Conservation (phyloP, 2,329 filamentous ascomycete genomes). For the Botrytis deweyae region DNA sequence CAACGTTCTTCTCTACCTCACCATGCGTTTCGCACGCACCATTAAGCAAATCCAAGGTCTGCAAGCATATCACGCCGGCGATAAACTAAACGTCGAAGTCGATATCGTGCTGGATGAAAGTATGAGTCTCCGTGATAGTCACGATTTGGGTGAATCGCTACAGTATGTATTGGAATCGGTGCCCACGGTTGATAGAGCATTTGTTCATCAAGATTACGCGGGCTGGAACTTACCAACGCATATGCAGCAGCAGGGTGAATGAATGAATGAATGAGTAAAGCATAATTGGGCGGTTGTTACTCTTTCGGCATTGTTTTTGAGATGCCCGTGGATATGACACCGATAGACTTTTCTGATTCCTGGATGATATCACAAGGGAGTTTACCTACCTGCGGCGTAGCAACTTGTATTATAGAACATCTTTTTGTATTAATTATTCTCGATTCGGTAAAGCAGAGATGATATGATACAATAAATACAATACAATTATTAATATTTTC, state of each 20-base stretch:
- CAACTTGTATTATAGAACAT: neutral
- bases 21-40: slow-evolving; percentile 54
- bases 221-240: slow-evolving; percentile 40
- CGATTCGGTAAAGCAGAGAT: neutral
- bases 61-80: slow-evolving; percentile 60
- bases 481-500: neutral
- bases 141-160: slow-evolving; percentile 62
- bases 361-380: neutral
- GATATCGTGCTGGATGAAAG: slow-evolving; percentile 57
- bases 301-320: neutral
- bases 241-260: slow-evolving; percentile 39
- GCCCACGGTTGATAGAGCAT: slow-evolving; percentile 43
- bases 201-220: slow-evolving; percentile 44
- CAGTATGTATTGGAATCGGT: slow-evolving; percentile 60
- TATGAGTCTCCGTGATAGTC: slow-evolving; percentile 51
- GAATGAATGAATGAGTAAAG: neutral
- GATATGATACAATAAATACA: neutral
- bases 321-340: too few species aligned
- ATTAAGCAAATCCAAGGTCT: slow-evolving; percentile 55
- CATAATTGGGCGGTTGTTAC: neutral
- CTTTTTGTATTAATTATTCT: neutral
- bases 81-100: slow-evolving; percentile 62
- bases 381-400: neutral
- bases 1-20: slow-evolving; percentile 59
- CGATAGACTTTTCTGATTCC: neutral